phyloP scores from a whole-genome alignment of 441 rosid species.

The Brassica balearica region DNA sequence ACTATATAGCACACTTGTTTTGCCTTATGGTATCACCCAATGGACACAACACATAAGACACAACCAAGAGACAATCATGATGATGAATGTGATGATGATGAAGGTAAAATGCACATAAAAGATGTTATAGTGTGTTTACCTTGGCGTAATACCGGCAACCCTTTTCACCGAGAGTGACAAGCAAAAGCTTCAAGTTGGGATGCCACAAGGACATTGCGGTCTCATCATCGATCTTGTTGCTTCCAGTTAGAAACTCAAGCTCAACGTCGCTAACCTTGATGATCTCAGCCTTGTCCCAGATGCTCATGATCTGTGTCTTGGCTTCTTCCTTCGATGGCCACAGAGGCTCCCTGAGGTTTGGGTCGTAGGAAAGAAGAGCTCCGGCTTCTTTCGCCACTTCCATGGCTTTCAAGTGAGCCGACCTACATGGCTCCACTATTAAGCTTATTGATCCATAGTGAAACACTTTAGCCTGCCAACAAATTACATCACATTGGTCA shows the following conservation, averaged over 20 bases:
- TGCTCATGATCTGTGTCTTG: constrained; percentile 55
- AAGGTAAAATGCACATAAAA: constrained; percentile 24
- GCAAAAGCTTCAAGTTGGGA: constrained; percentile 56
- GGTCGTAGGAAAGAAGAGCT: constrained; percentile 59
- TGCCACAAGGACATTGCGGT: constrained; percentile 57
- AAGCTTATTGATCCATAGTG: constrained; percentile 63
- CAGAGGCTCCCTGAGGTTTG: constrained; percentile 52
- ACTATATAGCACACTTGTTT: constrained; percentile 26
- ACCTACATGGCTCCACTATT: constrained; percentile 61
- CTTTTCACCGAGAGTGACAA: constrained; percentile 57
- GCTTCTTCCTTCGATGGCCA: constrained; percentile 67
- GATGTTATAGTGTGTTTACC: constrained; percentile 31
- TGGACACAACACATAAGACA: constrained; percentile 25
- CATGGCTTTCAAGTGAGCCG: constrained; percentile 59
- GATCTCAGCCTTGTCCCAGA: constrained; percentile 62
- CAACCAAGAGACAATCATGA: constrained; percentile 17
- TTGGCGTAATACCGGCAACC: constrained; percentile 56
- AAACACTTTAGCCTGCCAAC: constrained; percentile 54
- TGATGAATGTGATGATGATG: neutral
- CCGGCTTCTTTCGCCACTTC: constrained; percentile 41
- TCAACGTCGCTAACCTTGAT: constrained; percentile 67
- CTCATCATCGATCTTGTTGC: constrained; percentile 54
- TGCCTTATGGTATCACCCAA: constrained; percentile 41
- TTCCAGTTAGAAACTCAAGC: constrained; percentile 59
- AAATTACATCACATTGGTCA: constrained; percentile 11